Percentiles rank a stretch among this genome's conserved stretches.
These are phyloP conservation scores for Eucalyptus cladocalyx DNA, from an alignment of 345 rosid species.

Conservation along the genomic window DNA sequence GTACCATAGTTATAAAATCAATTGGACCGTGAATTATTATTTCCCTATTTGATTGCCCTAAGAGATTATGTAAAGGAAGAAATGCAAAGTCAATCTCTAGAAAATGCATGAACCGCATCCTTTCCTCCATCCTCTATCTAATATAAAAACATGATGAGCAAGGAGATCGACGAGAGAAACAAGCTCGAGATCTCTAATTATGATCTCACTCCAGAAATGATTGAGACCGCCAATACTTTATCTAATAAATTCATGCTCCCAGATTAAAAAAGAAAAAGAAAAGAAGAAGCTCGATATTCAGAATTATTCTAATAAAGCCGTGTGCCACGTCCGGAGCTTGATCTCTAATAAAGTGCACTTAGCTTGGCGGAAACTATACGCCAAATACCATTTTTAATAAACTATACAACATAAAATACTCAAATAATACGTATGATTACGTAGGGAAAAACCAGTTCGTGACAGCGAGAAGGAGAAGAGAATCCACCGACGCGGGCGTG, in stretches of 20 bases:
- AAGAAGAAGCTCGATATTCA: background rate
- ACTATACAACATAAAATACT: background rate
- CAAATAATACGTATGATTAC: background rate
- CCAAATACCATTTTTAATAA: background rate
- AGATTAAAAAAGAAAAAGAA: background rate
- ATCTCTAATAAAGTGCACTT: background rate
- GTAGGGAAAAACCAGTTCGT: background rate
- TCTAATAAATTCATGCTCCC: background rate
- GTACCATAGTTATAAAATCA: background rate
- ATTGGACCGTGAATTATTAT: background rate
- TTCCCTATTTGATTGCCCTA: background rate
- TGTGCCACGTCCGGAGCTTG: background rate
- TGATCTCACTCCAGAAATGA: background rate
- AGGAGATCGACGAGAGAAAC: background rate
- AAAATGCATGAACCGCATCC: background rate
- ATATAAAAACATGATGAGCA: background rate
- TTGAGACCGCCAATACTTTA: background rate
- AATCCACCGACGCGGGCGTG: background rate
- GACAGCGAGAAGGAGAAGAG: background rate
- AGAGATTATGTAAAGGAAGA: background rate
- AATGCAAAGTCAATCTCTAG: background rate
- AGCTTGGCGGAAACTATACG: background rate
- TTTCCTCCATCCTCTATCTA: background rate
- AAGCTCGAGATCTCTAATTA: background rate
- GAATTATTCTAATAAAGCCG: background rate